Evolutionary conservation across 768 basidiomycete genomes (phyloP), one percentile per base, ranked within the genome.

Genomic region (Cystobasidium tubakii): DNA sequence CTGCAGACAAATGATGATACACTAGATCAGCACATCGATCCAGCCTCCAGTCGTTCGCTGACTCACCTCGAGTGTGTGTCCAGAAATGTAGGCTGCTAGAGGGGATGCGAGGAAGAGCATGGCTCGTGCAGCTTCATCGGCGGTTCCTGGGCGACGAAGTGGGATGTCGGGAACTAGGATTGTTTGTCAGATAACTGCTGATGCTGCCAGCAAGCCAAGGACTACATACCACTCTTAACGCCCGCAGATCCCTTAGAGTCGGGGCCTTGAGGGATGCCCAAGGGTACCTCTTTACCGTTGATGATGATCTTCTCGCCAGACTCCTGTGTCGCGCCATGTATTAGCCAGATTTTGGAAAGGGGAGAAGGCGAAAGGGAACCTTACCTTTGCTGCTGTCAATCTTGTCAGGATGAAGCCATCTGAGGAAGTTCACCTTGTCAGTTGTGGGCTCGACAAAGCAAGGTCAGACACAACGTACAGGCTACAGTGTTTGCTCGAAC

Each of bases 401-500:
- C 91, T 84, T 1, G 91, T 92, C 77, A 88, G 86, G 57, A 92
- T 87, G 55, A 87, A 83, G 29, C 90, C 90, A 77, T 86, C 50
- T 31, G 44, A 4, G 42, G 25, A 23, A 12, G 44, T 21, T 21
- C 1, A 33, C 53, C 13, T 21, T 29, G 2, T 23, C n/a, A 29
- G n/a, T 23, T 42, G 12, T 4, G 62, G 12, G 27, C 39, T 36
- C 39, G 25, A 2, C 36, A 29, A 65, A 29, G 2, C 34, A 36
- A 21, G 9, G 62, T 33, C 19, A 23, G n/a, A 10, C 25, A 39
- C 66, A 67, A 75, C n/a, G 65, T 73, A 66, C 76, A 91, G 1
- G 90, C 90, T 53, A 92, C 82, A 1, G 88, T 88, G 82, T 92
- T 91, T 31, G 88, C 88, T 63, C 90, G 88, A 25, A 91, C 89